Base-by-base conservation (phyloP, 805 yeast genomes). In the Sugiyamaella floridensis region DNA sequence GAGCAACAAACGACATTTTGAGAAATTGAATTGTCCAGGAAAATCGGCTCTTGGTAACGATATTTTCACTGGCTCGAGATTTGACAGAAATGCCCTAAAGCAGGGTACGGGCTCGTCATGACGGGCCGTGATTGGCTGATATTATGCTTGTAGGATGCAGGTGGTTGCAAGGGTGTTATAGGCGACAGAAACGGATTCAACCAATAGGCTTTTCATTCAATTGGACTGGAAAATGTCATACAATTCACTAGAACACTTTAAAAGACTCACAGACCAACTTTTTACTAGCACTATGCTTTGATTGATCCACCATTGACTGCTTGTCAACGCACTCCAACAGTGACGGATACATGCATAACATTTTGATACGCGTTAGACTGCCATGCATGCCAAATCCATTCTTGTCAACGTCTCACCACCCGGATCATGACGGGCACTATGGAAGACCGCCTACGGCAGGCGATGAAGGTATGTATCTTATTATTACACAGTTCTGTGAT, bases 1-100 rank as follows among this genome's bases (percentile, higher is more conserved):
- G 56, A 40, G 58, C 51, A 37, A 54, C 40, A 50, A 56, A 44
- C 29, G 57, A 52, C 58, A 54, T 55, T 40, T 19, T 52, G 43
- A 32, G 37, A 11, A 32, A 32, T 32, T 32, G 37, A 32, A 22
- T 32, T 32, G 37, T 32, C 37, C 37, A 32, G 37, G 37, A 32
- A 22, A 32, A 32, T 32, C 37, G 37, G 37, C 37, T 32, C 37
- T 32, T 32, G 37, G 37, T 32, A 32, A 32, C 37, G 37, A 32
- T 32, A 32, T 32, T 32, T 32, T 32, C 37, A 32, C 37, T 14
- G 37, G n/a, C 37, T 32, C 37, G 37, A 32, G 37, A 32, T 32
- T 32, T 32, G 37, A 8, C 37, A 32, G 37, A 32, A 32, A 32
- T 32, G 37, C n/a, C 37, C 37, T 32, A 11, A 32, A 32, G n/a